Evolutionary conservation across 441 rosid species (phyloP), one percentile per base, ranked within the genome.

Genomic region (Erodium trifolium): DNA sequence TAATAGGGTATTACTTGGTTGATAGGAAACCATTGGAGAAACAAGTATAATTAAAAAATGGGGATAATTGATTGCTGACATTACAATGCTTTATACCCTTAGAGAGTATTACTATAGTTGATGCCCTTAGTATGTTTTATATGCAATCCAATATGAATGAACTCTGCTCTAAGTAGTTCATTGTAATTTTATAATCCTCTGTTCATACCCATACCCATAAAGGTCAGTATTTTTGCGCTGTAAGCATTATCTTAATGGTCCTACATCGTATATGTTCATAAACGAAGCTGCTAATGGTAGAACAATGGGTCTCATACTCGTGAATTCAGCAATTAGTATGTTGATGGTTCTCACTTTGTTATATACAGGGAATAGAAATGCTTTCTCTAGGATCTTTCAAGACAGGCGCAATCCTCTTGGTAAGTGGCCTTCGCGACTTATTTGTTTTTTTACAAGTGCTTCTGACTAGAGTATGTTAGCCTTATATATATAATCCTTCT

Each of bases 311-410:
- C 27, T 23, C 27, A 0, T 6, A 3, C 19, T 51, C 0, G 59
- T 51, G 19, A 51, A 16, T 51, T 14, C 59, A 51, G 59, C 59
- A n/a, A 51, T 14, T 51, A n/a, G 5, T 51, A 51, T 34, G 23
- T 14, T 72, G 41, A 67, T 34, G 16, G 43, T 27, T 63, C 29
- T 45, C 3, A 3, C 19, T 62, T 43, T 73, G 59, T 63, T 47
- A 66, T 65, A 67, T 78, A 55, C 83, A 93, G 99, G 99, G 99
- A 64, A 93, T 91, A 81, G 99, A 93, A 85, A 93, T 93, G 99
- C 99, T 94, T 77, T 94, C 98, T 78, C 98, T 94, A 70, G 98
- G 98, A 34, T 90, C 99, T 63, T 94, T 94, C 68, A 92, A 92
- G 82, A 94, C 98, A 55, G 99, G 99, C 63, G 98, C 90, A 74